Percentiles rank a stretch among this genome's conserved stretches.
Evolutionary conservation across 805 yeast species (phyloP).

Genomic region (Maudiozyma barnettii): DNA sequence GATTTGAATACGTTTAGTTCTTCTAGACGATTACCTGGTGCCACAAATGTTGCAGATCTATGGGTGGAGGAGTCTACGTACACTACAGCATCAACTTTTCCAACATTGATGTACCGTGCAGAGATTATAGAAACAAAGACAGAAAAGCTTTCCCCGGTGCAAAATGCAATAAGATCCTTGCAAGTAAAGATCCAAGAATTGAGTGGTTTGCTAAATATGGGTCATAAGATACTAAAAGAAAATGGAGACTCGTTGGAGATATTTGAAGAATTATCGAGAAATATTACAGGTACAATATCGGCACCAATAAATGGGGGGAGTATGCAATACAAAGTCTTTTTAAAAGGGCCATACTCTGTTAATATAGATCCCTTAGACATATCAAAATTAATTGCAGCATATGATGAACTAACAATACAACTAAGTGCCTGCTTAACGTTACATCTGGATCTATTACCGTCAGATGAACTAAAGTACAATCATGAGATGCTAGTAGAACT

Average conservation of each 20-base stretch:
- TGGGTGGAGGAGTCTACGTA: slow-evolving; percentile 87
- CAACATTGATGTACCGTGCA: slow-evolving; percentile 78
- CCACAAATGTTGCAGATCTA: slow-evolving; percentile 58
- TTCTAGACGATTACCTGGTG: slow-evolving; percentile 63
- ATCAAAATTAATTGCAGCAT: slow-evolving; percentile 33
- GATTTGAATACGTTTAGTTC: slow-evolving; percentile 61
- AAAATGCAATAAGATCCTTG: slow-evolving; percentile 66
- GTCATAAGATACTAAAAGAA: slow-evolving; percentile 43
- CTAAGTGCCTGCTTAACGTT: slow-evolving; percentile 56
- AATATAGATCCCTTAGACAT: slow-evolving; percentile 24
- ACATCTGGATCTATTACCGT: slow-evolving; percentile 57
- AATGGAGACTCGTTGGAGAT: slow-evolving; percentile 39
- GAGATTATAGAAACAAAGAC: slow-evolving; percentile 46
- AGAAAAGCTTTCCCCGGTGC: slow-evolving; percentile 67
- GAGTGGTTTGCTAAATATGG: slow-evolving; percentile 54
- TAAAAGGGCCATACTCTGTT: slow-evolving; percentile 30
- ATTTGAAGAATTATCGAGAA: slow-evolving; percentile 59
- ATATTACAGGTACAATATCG: slow-evolving; percentile 76
- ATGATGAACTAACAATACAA: slow-evolving; percentile 58
- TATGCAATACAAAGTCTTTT: slow-evolving; percentile 67
- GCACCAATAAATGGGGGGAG: slow-evolving; percentile 92
- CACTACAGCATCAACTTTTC: slow-evolving; percentile 69
- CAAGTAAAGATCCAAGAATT: slow-evolving; percentile 63
- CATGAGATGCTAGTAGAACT: slow-evolving; percentile 60
- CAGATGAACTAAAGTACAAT: slow-evolving; percentile 41